phyloP scores from a whole-genome alignment of 148 eudicot genomes.

The Rhododendron williamsianum region DNA sequence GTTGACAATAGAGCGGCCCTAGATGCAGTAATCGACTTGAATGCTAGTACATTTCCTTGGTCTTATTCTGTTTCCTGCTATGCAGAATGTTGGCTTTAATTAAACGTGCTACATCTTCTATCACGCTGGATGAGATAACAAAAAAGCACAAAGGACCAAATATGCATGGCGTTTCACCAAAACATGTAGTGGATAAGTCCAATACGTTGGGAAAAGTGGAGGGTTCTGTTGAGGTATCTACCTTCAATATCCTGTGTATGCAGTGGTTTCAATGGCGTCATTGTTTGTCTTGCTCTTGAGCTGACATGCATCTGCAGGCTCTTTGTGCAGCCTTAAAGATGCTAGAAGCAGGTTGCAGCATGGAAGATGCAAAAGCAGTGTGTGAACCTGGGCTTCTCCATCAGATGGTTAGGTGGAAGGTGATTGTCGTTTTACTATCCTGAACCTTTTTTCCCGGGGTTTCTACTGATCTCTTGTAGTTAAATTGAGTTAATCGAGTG shows the following conservation, averaged over 20 bases:
- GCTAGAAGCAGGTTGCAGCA: slow-evolving; percentile 56
- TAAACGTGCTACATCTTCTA: slow-evolving; percentile 53
- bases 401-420: slow-evolving; percentile 76
- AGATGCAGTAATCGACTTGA: neutral
- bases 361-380: slow-evolving; percentile 65
- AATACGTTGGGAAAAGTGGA: slow-evolving; percentile 74
- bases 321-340: slow-evolving; percentile 55
- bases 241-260: slow-evolving; percentile 5
- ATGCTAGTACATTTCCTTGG: neutral
- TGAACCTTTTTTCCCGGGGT: neutral
- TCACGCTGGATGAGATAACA: slow-evolving; percentile 49
- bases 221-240: slow-evolving; percentile 57
- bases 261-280: neutral
- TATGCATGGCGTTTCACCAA: slow-evolving; percentile 33
- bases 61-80: slow-evolving; percentile 2
- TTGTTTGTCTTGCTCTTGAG: slow-evolving; percentile 9
- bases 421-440: slow-evolving; percentile 15
- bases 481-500: neutral
- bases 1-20: neutral
- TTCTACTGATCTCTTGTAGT: neutral
- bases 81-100: slow-evolving; percentile 60
- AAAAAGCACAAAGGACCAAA: slow-evolving; percentile 39
- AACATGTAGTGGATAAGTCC: slow-evolving; percentile 32
- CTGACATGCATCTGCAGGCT: slow-evolving; percentile 48
- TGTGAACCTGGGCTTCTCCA: slow-evolving; percentile 60